phyloP scores from a whole-genome alignment of 2,329 filamentous ascomycete species.

The Ophiostoma fasciatum region DNA sequence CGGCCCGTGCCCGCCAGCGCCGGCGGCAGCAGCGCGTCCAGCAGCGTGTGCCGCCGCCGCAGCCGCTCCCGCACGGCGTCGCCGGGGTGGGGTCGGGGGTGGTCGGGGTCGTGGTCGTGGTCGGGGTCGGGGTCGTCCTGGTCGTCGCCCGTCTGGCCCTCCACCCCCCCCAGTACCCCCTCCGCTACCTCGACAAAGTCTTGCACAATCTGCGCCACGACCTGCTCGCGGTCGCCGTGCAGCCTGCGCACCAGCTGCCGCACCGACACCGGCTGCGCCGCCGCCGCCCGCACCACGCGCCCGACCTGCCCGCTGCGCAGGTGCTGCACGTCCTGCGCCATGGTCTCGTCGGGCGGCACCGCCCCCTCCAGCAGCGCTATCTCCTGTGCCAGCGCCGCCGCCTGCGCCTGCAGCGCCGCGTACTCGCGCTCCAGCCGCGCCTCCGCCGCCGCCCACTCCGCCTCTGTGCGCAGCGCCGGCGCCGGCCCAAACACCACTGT shows the following conservation, averaged over 20 bases:
- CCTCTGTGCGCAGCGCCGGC: neutral
- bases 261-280: constrained; percentile 7
- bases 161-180: constrained; percentile 8
- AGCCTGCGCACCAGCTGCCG: constrained; percentile 10
- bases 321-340: constrained; percentile 5
- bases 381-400: constrained; percentile 7
- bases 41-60: constrained; percentile 7
- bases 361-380: constrained; percentile 6
- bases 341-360: neutral
- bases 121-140: constrained; percentile 1
- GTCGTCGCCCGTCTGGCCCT: no score
- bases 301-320: no score
- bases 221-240: constrained; percentile 3
- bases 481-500: no score
- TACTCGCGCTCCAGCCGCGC: neutral
- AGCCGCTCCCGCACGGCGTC: constrained; percentile 9
- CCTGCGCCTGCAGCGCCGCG: neutral
- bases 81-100: neutral
- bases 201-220: constrained; percentile 5
- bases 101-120: neutral
- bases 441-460: constrained; percentile 1
- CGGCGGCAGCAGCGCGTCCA: constrained; percentile 9
- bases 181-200: constrained; percentile 11
- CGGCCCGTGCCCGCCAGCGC: constrained; percentile 3
- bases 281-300: constrained; percentile 4